Base-by-base conservation (phyloP, 306 rosid genomes). In the Acacia melanoxylon region DNA sequence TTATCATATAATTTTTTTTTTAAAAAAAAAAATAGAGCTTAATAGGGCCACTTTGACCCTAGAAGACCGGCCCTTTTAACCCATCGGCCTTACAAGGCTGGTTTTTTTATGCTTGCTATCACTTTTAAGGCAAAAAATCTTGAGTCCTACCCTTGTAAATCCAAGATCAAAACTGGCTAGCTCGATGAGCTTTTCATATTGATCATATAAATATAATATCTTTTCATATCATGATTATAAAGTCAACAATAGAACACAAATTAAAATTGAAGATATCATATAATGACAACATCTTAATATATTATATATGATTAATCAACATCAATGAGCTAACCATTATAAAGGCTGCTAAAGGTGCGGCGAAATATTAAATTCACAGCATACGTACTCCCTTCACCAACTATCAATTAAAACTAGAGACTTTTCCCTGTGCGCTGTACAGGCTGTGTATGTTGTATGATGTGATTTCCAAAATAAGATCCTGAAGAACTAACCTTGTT, bases 111-210 rank as follows among this genome's bases (percentile, higher is more conserved):
- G 2, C 31, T 2, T 1, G 2, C 31, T 29, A 1, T 29, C 31
- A 29, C 31, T 29, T 29, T 29, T 29, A 2, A 29, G 31, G 2
- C 2, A 29, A 29, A 29, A 29, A 29, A 29, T 29, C 31, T 29
- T 27, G 2, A 29, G 2, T 2, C 31, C 31, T 0, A 0, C 31
- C 1, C 31, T 29, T 29, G 2, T 29, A 29, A 29, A 29, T 29
- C 2, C 2, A 29, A 29, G 2, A 2, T 1, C 1, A 1, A 29
- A 29, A 29, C 2, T 1, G 31, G 1, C 1, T 1, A 2, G 2
- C 2, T 1, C 2, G 31, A 29, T 1, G 2, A 2, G 2, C 31
- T 29, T 29, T 29, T 29, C 1, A 56, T 6, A 8, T 9, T 5
- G n/a, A n/a, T 12, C 1, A 6, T 58, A n/a, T 58, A 58, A 24